Base-by-base conservation (phyloP, 441 rosid species). In the Aleurites moluccanus region DNA sequence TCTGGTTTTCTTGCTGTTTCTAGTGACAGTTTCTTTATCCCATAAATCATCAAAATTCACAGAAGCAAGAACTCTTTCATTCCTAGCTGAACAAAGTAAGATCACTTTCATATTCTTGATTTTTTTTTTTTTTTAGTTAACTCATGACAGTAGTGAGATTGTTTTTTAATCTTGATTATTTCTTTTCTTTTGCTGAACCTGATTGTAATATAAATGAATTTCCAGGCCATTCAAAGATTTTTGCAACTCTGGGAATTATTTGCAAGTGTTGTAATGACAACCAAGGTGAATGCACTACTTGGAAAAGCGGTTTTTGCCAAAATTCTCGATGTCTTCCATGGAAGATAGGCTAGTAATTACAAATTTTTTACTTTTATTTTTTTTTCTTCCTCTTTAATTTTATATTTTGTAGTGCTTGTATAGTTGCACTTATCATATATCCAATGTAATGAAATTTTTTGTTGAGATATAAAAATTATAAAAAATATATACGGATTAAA, bases 271-370 rank as follows among this genome's bases (percentile, higher is more conserved):
- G 89, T 50, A 81, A 80, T 63, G 82, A 69, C 3, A 52, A 2
- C 30, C 80, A 76, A 68, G 79, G 79, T 20, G 86, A 80, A 59
- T 88, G 89, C 78, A 69, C 73, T 38, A 77, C 45, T 61, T 86
- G 89, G 91, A 70, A 80, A 89, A 68, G 76, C 0, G 84, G 83
- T 1, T 67, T 87, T 59, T 88, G 91, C 81, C 75, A 79, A 30
- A 74, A 82, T 52, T 81, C 85, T 42, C 78, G 81, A 68, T 88
- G 89, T 45, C 72, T 74, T 38, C 91, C 91, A 0, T 88, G 91
- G 91, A 88, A 83, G 69, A 72, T 73, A 15, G 3, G 47, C n/a
- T 79, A 77, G 79, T 10, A 5, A 21, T 13, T 23, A 4, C 50
- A 50, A 3, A n/a, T n/a, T n/a, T n/a, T n/a, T n/a, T 45, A 45